These are phyloP conservation scores for Stachybotrys echinatus DNA, from an alignment of 2,329 filamentous ascomycete genomes.

Conservation along the genomic window DNA sequence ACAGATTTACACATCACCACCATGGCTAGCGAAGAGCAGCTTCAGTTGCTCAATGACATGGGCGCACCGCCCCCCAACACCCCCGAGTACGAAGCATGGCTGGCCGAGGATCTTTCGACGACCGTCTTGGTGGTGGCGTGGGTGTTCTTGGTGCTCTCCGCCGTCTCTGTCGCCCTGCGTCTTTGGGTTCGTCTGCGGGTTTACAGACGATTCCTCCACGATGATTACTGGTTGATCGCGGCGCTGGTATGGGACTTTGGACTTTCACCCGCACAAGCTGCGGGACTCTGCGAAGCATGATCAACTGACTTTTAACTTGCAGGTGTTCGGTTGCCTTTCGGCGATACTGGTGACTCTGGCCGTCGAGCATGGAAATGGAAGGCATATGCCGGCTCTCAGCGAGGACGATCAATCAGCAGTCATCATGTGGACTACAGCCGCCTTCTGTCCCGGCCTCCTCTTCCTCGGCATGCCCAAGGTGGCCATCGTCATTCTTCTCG, in stretches of 20 bases:
- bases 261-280: background rate
- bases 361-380: background rate
- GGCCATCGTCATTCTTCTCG: conserved; percentile 18
- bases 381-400: background rate
- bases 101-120: background rate
- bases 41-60: background rate
- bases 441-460: conserved; percentile 18
- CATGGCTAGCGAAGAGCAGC: background rate
- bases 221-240: background rate
- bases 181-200: background rate
- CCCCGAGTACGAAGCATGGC: background rate
- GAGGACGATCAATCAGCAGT: background rate
- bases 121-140: background rate
- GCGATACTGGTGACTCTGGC: background rate
- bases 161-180: background rate
- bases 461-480: conserved; percentile 21
- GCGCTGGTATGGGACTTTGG: background rate
- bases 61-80: background rate
- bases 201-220: background rate
- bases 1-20: too few relatives aligned
- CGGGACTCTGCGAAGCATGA: background rate
- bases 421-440: conserved; percentile 17
- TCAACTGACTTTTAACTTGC: background rate
- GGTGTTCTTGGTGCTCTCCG: background rate
- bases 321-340: background rate